Percentiles rank a stretch among this genome's conserved stretches.
Conservation (phyloP, 2,329 filamentous ascomycete species). For the Calonectria pauciramosa region DNA sequence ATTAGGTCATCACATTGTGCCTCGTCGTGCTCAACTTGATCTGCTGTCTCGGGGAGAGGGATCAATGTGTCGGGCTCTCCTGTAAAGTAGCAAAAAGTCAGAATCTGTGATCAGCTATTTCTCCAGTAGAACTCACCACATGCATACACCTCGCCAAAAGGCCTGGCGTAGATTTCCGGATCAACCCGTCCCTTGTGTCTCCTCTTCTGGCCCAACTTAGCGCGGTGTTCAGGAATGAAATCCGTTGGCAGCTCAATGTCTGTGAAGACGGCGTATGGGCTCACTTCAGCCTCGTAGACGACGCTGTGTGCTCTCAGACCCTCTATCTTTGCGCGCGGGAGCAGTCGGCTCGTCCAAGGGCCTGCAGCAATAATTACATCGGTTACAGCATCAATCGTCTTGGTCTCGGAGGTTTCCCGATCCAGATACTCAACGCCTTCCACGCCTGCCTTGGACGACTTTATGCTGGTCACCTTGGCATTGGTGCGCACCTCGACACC, state of each 20-base stretch:
- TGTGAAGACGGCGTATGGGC: slow-evolving; percentile 86
- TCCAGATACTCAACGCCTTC: slow-evolving; percentile 73
- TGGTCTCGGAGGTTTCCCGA: slow-evolving; percentile 54
- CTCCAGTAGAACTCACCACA: slow-evolving; percentile 71
- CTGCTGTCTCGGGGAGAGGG: slow-evolving; percentile 81
- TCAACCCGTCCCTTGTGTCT: slow-evolving; percentile 75
- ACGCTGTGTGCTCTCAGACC: slow-evolving; percentile 75
- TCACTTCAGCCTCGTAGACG: slow-evolving; percentile 74
- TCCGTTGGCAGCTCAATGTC: slow-evolving; percentile 80
- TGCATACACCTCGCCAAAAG: slow-evolving; percentile 90
- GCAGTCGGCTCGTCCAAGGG: slow-evolving; percentile 73
- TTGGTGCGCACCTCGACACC: slow-evolving; percentile 78
- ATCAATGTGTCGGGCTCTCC: slow-evolving; percentile 83
- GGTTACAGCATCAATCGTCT: slow-evolving; percentile 60
- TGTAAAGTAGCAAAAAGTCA: slow-evolving; percentile 40
- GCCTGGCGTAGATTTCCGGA: slow-evolving; percentile 94
- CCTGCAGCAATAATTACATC: slow-evolving; percentile 71
- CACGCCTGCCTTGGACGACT: slow-evolving; percentile 65
- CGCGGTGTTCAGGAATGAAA: slow-evolving; percentile 68
- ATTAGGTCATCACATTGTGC: slow-evolving; percentile 87
- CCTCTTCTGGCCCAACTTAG: slow-evolving; percentile 62
- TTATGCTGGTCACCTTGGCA: slow-evolving; percentile 76
- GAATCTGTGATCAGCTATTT: not conserved
- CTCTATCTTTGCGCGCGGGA: slow-evolving; percentile 70
- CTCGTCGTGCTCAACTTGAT: slow-evolving; percentile 82